These are phyloP conservation scores for Teratosphaeria epicoccoides DNA, from an alignment of 2,329 filamentous ascomycete species.

Conservation along the genomic window DNA sequence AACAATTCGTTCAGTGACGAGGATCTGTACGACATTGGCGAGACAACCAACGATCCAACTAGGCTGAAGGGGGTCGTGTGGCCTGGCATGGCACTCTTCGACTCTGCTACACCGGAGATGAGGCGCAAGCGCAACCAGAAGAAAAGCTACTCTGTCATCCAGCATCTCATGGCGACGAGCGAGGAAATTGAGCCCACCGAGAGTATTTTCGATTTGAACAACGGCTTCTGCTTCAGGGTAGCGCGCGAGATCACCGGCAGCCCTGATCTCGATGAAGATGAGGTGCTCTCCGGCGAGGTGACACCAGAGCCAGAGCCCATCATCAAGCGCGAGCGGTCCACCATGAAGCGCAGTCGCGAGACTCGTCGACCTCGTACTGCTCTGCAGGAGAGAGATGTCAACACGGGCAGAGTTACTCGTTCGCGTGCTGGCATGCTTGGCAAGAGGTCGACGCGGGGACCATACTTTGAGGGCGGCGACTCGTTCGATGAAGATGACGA, in stretches of 20 bases:
- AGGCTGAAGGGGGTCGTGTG: constrained; percentile 63
- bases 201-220: constrained; percentile 46
- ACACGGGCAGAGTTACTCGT: constrained; percentile 15
- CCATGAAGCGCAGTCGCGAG: constrained; percentile 13
- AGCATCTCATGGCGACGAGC: constrained; percentile 55
- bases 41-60: constrained; percentile 25
- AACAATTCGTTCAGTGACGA: constrained; percentile 3
- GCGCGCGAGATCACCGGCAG: constrained; percentile 36
- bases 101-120: constrained; percentile 64
- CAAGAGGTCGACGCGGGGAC: constrained; percentile 11
- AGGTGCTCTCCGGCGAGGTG: constrained; percentile 13
- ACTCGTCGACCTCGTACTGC: constrained; percentile 13
- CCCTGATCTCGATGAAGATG: constrained; percentile 29
- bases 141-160: constrained; percentile 61
- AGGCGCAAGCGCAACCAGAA: constrained; percentile 67
- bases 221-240: constrained; percentile 33
- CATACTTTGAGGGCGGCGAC: constrained; percentile 22
- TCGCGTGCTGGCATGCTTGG: constrained; percentile 6
- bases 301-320: constrained; percentile 19
- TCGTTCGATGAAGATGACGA: constrained; percentile 21
- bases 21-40: constrained; percentile 11
- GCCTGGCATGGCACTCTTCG: constrained; percentile 73
- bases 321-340: background rate
- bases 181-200: constrained; percentile 54
- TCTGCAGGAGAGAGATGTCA: constrained; percentile 20